Conservation (phyloP, 2,329 filamentous ascomycete species). For the Stemphylium vesicarium region DNA sequence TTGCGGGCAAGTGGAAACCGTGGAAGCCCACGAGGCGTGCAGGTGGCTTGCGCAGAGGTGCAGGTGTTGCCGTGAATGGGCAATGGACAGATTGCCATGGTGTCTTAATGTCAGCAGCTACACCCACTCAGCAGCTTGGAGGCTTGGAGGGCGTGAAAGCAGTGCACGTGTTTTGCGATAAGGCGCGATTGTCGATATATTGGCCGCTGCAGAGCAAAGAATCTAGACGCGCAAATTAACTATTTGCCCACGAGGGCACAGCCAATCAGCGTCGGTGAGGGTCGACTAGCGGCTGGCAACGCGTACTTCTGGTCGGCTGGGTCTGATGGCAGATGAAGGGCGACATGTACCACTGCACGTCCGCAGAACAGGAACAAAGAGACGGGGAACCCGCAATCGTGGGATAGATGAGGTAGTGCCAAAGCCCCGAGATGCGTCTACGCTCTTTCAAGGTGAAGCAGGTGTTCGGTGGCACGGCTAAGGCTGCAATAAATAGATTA, state of each 20-base stretch:
- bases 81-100: no score
- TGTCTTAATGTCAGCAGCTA: no score
- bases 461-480: conserved; percentile 10
- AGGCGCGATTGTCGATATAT: conserved; percentile 18
- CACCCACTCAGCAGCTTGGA: no score
- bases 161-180: neutral
- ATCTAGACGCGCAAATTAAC: conserved; percentile 5
- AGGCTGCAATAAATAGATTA: conserved; percentile 29
- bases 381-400: no score
- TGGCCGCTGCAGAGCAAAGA: conserved; percentile 12
- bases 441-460: neutral
- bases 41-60: conserved; percentile 8
- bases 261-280: conserved; percentile 10
- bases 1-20: neutral
- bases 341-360: no score
- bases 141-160: no score
- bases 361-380: no score
- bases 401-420: no score
- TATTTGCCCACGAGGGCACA: conserved; percentile 12
- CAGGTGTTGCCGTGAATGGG: neutral
- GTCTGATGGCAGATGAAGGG: neutral
- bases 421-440: no score
- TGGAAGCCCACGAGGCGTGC: neutral
- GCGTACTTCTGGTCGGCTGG: conserved; percentile 2
- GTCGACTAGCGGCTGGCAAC: conserved; percentile 5